Percentiles rank a stretch among this genome's conserved stretches.
These are phyloP conservation scores for Capsaspora owczarzaki DNA, from an alignment of 78 protist species.

Conservation along the genomic window DNA sequence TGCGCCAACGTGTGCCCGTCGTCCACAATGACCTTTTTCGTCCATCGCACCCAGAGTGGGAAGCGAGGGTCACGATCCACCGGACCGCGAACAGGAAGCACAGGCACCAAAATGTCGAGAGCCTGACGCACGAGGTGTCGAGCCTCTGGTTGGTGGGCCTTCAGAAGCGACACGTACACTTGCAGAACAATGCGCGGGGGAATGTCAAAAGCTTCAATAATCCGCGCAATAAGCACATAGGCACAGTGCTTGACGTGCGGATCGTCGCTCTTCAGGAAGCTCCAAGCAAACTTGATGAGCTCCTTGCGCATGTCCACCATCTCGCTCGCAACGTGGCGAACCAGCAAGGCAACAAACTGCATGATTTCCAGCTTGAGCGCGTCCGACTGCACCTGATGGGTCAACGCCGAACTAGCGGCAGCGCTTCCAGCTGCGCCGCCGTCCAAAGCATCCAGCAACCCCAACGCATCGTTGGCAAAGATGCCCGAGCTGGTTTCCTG, in stretches of 20 bases:
- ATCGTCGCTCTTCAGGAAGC: slow-evolving; percentile 75
- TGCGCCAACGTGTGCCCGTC: slow-evolving; percentile 78
- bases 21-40: slow-evolving; percentile 80
- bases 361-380: slow-evolving; percentile 35
- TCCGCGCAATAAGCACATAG: slow-evolving; percentile 74
- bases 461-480: too few species aligned
- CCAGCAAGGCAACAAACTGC: slow-evolving; percentile 69
- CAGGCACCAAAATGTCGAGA: slow-evolving; percentile 71
- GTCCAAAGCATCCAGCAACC: too few species aligned
- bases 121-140: slow-evolving; percentile 65
- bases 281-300: slow-evolving; percentile 74
- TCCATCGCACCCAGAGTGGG: slow-evolving; percentile 73
- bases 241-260: slow-evolving; percentile 70
- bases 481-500: too few species aligned
- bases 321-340: slow-evolving; percentile 30
- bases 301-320: slow-evolving; percentile 62
- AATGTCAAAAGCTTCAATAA: slow-evolving; percentile 81
- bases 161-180: slow-evolving; percentile 73
- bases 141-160: slow-evolving; percentile 78
- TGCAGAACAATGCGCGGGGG: slow-evolving; percentile 78
- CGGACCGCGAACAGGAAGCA: slow-evolving; percentile 52
- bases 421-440: too few species aligned
- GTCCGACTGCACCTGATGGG: too few species aligned
- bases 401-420: too few species aligned
- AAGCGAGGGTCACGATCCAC: slow-evolving; percentile 18